Base-by-base conservation (phyloP, 2,329 filamentous ascomycete genomes). In the Ascochyta rabiei region DNA sequence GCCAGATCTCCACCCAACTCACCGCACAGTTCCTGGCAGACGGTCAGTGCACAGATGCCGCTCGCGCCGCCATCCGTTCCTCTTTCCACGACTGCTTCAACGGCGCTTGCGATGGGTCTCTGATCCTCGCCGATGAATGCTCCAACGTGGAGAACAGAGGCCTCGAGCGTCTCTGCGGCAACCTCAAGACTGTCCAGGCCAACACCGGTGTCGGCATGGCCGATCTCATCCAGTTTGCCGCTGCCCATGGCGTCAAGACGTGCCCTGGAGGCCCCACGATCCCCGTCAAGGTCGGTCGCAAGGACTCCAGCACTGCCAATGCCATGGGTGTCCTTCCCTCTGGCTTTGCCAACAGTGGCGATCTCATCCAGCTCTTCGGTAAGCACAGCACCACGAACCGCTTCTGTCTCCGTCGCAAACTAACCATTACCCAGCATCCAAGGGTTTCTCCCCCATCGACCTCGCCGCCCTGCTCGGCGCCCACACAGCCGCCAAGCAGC, bases 101-200 rank as follows among this genome's bases (percentile, higher is more conserved):
- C 41, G 72, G 71, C 13, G 69, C 69, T 2, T 74, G 71, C 40
- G 72, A 75, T 37, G 72, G 72, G 9, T 75, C 72, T 23, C 61
- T 75, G 23, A 72, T 75, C 43, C 67, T 74, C 15, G 69, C 72
- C 18, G 51, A 68, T 18, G 72, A 75, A 45, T 76, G 76, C 56
- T 60, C 64, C 1, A 69, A 75, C 16, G 9, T 47, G 0, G 72
- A 76, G 48, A 77, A 85, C 64, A 63, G 50, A 2, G 81, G 81
- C 0, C 71, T 86, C 1, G 60, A 73, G 48, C 70, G 69, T 4
- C 76, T 82, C 23, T 77, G 76, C 15, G 59, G 62, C 3, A 74
- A 75, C 47, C 72, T 80, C 1, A 68, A 69, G 33, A 59, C 58
- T 4, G 74, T 81, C 56, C 77, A 76, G 28, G 61, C 62, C 13